Evolutionary conservation across 2,329 filamentous ascomycete genomes (phyloP).

Genomic region (Aspergillus versicolor): DNA sequence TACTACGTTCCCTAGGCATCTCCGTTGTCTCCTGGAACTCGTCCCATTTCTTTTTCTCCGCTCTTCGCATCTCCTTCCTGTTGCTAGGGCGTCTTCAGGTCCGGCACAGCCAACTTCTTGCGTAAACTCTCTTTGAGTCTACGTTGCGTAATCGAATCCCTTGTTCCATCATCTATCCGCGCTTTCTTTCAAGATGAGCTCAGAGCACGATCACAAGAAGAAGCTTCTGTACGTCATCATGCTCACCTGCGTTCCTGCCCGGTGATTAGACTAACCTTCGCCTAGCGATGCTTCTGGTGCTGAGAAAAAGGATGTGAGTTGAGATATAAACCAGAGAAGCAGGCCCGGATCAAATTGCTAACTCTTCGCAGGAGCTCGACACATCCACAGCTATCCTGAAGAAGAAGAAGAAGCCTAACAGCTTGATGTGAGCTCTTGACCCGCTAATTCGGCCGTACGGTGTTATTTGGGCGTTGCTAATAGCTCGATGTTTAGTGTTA

Average conservation of each 20-base stretch:
- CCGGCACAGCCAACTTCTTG: conserved; percentile 18
- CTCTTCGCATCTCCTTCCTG: conserved; percentile 13
- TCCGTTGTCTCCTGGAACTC: conserved; percentile 16
- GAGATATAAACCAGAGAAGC: conserved; percentile 39
- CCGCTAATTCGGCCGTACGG: conserved; percentile 1
- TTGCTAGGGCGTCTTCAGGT: conserved; percentile 19
- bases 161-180: conserved; percentile 15
- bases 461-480: conserved; percentile 21
- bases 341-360: conserved; percentile 28
- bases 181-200: conserved; percentile 61
- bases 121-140: conserved; percentile 17
- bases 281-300: conserved; percentile 83
- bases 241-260: conserved; percentile 14
- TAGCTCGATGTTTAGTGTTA: conserved; percentile 64
- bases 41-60: conserved; percentile 5
- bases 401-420: conserved; percentile 99
- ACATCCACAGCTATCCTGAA: conserved; percentile 95
- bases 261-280: conserved; percentile 40
- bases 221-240: conserved; percentile 72
- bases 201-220: conserved; percentile 70
- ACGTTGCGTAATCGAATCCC: conserved; percentile 29
- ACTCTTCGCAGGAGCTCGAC: conserved; percentile 69
- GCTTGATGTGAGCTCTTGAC: conserved; percentile 72
- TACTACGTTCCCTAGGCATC: conserved; percentile 13
- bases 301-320: conserved; percentile 75